A percentile compares a stretch with the other conserved stretches of the same genome.
phyloP scores from a whole-genome alignment of 164 flowering plant genomes.

The Aristolochia contorta region DNA sequence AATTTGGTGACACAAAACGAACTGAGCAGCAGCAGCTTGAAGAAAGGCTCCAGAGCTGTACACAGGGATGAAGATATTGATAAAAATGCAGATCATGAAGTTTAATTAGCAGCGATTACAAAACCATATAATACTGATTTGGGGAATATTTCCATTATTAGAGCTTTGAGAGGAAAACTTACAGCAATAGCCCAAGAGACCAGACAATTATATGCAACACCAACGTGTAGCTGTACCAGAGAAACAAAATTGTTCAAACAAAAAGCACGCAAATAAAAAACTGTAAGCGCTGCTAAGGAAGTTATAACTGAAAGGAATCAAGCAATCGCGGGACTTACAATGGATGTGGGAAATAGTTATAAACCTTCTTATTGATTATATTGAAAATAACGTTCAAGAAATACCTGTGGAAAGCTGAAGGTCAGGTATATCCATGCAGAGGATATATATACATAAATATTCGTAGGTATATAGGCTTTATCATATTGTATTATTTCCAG shows the following conservation, averaged over 20 bases:
- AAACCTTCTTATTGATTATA: slow-evolving; percentile 63
- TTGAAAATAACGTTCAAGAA: slow-evolving; percentile 63
- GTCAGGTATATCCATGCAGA: neutral
- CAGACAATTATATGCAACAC: slow-evolving; percentile 55
- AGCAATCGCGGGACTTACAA: slow-evolving; percentile 28
- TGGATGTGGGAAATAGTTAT: slow-evolving; percentile 67
- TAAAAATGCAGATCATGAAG: neutral
- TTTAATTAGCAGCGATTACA: neutral
- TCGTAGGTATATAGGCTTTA: neutral
- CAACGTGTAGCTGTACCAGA: slow-evolving; percentile 52
- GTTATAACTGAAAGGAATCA: neutral
- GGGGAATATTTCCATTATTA: too few species aligned
- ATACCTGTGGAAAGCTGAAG: slow-evolving; percentile 29
- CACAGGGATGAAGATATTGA: slow-evolving; percentile 8
- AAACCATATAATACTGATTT: too few species aligned
- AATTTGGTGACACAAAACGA: slow-evolving; percentile 51
- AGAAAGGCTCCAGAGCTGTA: slow-evolving; percentile 57
- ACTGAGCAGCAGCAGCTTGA: slow-evolving; percentile 65
- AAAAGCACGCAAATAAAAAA: neutral
- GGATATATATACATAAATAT: neutral
- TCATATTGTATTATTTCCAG: neutral
- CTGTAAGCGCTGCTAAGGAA: neutral
- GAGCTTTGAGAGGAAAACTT: slow-evolving; percentile 15
- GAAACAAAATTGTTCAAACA: slow-evolving; percentile 45
- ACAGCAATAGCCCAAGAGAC: slow-evolving; percentile 49